phyloP scores from a whole-genome alignment of 129 eudicot species.

The carrot (Daucus carota) region DH1_v3.0 NC_030386.2:34128001-34128500 shows the following conservation, averaged over 20 bases:
- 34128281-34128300: neutral
- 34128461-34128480: constrained; percentile 1
- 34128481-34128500: constrained; percentile 97
- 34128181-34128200: neutral
- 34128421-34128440: neutral
- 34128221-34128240: neutral
- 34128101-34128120: neutral
- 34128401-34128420: neutral
- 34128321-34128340: neutral
- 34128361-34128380: neutral
- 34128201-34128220: neutral
- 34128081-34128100: neutral
- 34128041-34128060: neutral
- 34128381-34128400: neutral
- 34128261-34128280: neutral
- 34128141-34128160: neutral
- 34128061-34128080: neutral
- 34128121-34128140: neutral
- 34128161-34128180: neutral
- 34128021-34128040: neutral
- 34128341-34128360: neutral
- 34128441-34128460: neutral
- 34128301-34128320: neutral
- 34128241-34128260: neutral
- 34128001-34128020: neutral